Evolutionary conservation across 2,329 filamentous ascomycete species (phyloP).

Genomic region (Penicillium occitanis): DNA sequence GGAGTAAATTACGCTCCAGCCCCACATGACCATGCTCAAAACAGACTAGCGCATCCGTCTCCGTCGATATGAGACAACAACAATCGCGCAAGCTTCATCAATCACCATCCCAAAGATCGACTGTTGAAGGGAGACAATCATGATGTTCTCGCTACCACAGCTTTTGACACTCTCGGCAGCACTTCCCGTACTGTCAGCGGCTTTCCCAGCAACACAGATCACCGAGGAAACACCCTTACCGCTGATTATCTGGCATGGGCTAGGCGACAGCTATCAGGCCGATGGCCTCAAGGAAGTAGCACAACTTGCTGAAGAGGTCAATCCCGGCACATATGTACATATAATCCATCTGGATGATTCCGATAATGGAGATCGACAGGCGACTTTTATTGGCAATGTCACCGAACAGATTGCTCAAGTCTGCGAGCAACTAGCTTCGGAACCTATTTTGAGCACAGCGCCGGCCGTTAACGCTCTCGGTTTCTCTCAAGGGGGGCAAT

Average conservation of each 20-base stretch:
- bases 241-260: conserved; percentile 89
- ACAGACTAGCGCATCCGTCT: conserved; percentile 1
- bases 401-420: conserved; percentile 73
- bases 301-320: conserved; percentile 66
- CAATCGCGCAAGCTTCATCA: not conserved
- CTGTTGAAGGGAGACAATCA: not conserved
- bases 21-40: not conserved
- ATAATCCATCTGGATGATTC: conserved; percentile 70
- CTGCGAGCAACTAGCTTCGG: conserved; percentile 70
- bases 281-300: conserved; percentile 72
- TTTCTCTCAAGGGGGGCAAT: conserved; percentile 94
- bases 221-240: conserved; percentile 62
- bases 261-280: conserved; percentile 66
- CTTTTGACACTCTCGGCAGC: conserved; percentile 1
- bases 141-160: not conserved
- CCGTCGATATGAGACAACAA: not conserved
- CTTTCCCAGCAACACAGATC: conserved; percentile 22
- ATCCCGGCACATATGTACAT: conserved; percentile 85
- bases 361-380: conserved; percentile 68
- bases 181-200: conserved; percentile 25
- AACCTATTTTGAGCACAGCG: conserved; percentile 78
- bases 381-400: conserved; percentile 89
- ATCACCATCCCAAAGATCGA: not conserved
- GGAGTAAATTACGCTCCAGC: not conserved
- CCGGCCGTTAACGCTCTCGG: conserved; percentile 87